Conservation (phyloP, 2,329 filamentous ascomycete species). For the Fusarium sp. region DNA sequence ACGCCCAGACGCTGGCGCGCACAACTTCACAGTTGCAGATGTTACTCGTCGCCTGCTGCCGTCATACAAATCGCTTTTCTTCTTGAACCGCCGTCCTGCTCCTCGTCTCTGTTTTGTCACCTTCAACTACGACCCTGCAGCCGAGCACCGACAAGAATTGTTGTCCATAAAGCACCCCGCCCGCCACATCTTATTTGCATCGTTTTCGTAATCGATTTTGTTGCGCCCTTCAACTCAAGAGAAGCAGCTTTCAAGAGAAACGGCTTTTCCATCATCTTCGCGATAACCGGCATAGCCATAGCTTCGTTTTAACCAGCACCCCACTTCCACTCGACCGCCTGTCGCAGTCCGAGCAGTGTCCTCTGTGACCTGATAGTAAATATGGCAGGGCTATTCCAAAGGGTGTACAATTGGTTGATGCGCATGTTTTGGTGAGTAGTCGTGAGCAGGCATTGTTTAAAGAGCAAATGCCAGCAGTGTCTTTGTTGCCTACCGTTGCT, state of each 20-base stretch:
- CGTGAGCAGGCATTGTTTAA: slow-evolving; percentile 17
- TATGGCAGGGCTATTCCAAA: slow-evolving; percentile 93
- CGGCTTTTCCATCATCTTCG: slow-evolving; percentile 20
- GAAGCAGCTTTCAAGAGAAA: slow-evolving; percentile 20
- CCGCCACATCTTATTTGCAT: slow-evolving; percentile 43
- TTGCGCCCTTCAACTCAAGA: slow-evolving; percentile 15
- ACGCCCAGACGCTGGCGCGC: slow-evolving; percentile 48
- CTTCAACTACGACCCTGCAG: slow-evolving; percentile 39
- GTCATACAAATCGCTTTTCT: slow-evolving; percentile 48
- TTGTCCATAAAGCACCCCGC: slow-evolving; percentile 47
- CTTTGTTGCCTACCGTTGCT: slow-evolving; percentile 20
- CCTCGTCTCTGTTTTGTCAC: slow-evolving; percentile 36
- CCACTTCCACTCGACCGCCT: slow-evolving; percentile 46
- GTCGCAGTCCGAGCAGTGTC: slow-evolving; percentile 39
- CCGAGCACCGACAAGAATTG: slow-evolving; percentile 48
- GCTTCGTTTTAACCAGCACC: slow-evolving; percentile 41
- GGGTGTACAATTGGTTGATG: slow-evolving; percentile 98
- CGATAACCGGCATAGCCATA: slow-evolving; percentile 28
- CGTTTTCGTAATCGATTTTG: slow-evolving; percentile 35
- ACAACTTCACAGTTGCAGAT: slow-evolving; percentile 46
- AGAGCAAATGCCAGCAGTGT: slow-evolving; percentile 13
- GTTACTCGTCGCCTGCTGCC: slow-evolving; percentile 47
- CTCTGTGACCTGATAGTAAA: slow-evolving; percentile 46
- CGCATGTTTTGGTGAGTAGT: slow-evolving; percentile 91
- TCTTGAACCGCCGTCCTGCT: slow-evolving; percentile 41